Base-by-base conservation (phyloP, 148 eudicot genomes). In the Vaccinium macrocarpon region DNA sequence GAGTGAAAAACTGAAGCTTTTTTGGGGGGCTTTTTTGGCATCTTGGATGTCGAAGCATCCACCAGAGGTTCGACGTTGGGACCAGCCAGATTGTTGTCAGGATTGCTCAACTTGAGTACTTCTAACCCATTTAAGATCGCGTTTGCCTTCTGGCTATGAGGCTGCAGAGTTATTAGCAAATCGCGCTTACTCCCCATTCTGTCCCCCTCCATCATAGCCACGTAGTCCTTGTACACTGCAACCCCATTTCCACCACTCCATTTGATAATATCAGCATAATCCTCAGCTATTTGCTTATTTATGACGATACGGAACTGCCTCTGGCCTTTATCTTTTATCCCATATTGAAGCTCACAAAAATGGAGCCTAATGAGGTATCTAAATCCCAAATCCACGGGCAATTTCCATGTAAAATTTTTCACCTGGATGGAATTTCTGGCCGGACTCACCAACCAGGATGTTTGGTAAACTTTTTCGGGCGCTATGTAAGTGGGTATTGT, bases 391-490 rank as follows among this genome's bases (percentile, higher is more conserved):
- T 56, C 61, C 6, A 56, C 61, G 18, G n/a, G 61, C 21, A 56
- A 16, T 8, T 56, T 56, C 61, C 61, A 56, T 4, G 61, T 56
- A 56, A 56, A 56, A 56, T 18, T 56, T 19, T 56, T 56, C 21
- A 56, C 3, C 61, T 56, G 61, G n/a, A 1, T 6, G 3, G 1
- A 82, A 1, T 3, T 7, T 18, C 0, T 13, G 13, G 4, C 10
- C 8, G 5, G 2, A 8, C 76, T 87, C 71, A 84, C 62, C 0
- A 0, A 5, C 88, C 90, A 82, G 0, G 38, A 19, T 3, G 90
- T 84, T 53, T 16, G 84, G 75, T 90, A 90, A 49, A 90, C 86
- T 12, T 4, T 25, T 19, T 15, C 49, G 0, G 92, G 91, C 9
- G 92, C 90, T 14, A 73, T 49, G 80, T 90, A 87, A 0, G 21